These are phyloP conservation scores for Calonectria pteridis DNA, from an alignment of 2,329 filamentous ascomycete genomes.

Conservation along the genomic window DNA sequence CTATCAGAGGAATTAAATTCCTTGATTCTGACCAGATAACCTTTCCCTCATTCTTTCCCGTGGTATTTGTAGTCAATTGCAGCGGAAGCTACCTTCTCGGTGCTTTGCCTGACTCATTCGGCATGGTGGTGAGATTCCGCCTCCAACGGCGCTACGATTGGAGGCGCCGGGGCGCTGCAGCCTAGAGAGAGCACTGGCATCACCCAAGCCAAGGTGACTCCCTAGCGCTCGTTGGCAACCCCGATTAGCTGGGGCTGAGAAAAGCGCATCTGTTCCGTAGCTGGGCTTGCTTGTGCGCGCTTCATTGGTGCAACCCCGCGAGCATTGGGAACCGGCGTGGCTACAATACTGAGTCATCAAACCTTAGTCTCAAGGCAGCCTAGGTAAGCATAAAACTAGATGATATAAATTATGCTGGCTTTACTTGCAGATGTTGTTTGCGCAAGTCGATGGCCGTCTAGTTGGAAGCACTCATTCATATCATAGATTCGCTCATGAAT, in stretches of 20 bases:
- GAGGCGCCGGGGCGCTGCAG: conserved; percentile 8
- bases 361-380: neutral
- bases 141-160: neutral
- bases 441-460: neutral
- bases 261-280: neutral
- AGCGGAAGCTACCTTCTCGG: neutral
- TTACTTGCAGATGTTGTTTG: neutral
- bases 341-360: neutral
- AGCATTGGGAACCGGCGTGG: neutral
- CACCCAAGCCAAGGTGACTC: neutral
- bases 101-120: conserved; percentile 24
- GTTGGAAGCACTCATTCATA: neutral
- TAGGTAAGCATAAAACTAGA: neutral
- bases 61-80: conserved; percentile 3
- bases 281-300: neutral
- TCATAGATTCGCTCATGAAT: neutral
- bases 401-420: neutral
- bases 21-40: neutral
- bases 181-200: conserved; percentile 11
- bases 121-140: conserved; percentile 6
- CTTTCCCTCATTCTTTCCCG: neutral
- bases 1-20: neutral
- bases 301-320: neutral
- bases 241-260: neutral
- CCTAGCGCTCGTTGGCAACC: neutral